These are phyloP conservation scores for Wickerhamomyces xylosicus DNA, from an alignment of 805 yeast genomes.

Conservation along the genomic window DNA sequence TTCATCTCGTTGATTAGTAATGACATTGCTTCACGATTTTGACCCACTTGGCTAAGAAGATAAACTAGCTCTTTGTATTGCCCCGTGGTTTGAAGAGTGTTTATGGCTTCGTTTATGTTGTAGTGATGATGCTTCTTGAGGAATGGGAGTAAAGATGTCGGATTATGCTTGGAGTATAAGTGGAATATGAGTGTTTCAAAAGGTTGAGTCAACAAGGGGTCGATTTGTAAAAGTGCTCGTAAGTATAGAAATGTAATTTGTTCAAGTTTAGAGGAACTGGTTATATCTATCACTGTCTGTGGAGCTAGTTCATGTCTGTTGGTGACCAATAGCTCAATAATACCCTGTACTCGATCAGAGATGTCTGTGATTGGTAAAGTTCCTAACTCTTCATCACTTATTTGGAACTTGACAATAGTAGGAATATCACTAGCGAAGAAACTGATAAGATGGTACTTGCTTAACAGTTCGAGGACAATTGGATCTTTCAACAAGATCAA, in stretches of 20 bases:
- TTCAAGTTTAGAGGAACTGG: constrained; percentile 30
- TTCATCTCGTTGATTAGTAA: constrained; percentile 68
- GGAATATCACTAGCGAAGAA: constrained; percentile 41
- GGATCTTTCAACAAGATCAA: constrained; percentile 46
- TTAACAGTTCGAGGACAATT: constrained; percentile 44
- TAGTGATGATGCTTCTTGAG: constrained; percentile 50
- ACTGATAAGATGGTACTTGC: constrained; percentile 51
- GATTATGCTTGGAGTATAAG: constrained; percentile 55
- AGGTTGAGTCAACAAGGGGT: constrained; percentile 41
- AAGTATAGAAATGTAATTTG: constrained; percentile 56
- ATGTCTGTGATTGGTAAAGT: constrained; percentile 23
- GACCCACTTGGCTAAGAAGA: constrained; percentile 75
- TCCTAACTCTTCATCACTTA: constrained; percentile 27
- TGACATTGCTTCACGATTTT: constrained; percentile 61
- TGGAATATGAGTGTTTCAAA: constrained; percentile 61
- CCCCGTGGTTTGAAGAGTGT: constrained; percentile 43
- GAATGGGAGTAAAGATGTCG: constrained; percentile 45
- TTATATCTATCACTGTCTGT: constrained; percentile 32
- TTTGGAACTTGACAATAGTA: constrained; percentile 33
- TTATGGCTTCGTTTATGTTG: constrained; percentile 61
- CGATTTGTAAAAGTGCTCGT: constrained; percentile 43
- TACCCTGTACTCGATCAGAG: constrained; percentile 25
- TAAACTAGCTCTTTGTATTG: constrained; percentile 68
- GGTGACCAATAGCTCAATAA: constrained; percentile 46
- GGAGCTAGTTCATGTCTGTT: constrained; percentile 61